Base-by-base conservation (phyloP, 2,329 filamentous ascomycete genomes). In the Ceratocystis albifundus region DNA sequence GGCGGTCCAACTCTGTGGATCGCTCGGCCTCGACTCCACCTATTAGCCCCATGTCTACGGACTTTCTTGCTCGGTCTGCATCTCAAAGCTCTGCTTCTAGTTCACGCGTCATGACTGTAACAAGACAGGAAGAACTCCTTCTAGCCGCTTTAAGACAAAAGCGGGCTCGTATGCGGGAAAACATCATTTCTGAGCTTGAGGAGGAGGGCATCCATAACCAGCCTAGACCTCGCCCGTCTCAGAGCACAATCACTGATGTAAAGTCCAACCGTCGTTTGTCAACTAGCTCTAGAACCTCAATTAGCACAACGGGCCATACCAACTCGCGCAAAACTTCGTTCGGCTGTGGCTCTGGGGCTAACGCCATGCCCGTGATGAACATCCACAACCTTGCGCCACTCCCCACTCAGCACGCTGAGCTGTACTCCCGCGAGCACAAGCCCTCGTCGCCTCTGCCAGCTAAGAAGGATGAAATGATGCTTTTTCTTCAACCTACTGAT, bases 91-190 rank as follows among this genome's bases (percentile, higher is more conserved):
- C 76, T 7, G 73, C 76, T 53, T 70, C 70, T 1, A 69, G 75
- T 44, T 74, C 74, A 32, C 78, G 82, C 1, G 75, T 84, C 65
- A 84, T 84, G 79, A 80, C 81, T 0, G 81, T 85, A 20, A 84
- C 82, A 0, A 77, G 76, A 3, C 81, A 84, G 68, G 82, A 85
- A 68, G 80, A 84, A 72, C 79, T 83, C 77, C 75, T 85, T 0
- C 75, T 85, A 3, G 79, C 82, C 1, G 82, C 82, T 2, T 75
- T 85, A 53, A 77, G 82, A 7, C 77, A 80, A 70, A 83, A 83
- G 74, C 77, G 81, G n/a, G 78, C 81, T 2, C 75, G 76, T n/a
- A 82, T 83, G 78, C 79, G 80, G 1, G 78, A 82, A 68, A 77
- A 76, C 2, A 74, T 78, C 20, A 73, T 78, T 12, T 74, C 76